Conservation (phyloP, 2,329 filamentous ascomycete genomes). For the Alternaria triticina region DNA sequence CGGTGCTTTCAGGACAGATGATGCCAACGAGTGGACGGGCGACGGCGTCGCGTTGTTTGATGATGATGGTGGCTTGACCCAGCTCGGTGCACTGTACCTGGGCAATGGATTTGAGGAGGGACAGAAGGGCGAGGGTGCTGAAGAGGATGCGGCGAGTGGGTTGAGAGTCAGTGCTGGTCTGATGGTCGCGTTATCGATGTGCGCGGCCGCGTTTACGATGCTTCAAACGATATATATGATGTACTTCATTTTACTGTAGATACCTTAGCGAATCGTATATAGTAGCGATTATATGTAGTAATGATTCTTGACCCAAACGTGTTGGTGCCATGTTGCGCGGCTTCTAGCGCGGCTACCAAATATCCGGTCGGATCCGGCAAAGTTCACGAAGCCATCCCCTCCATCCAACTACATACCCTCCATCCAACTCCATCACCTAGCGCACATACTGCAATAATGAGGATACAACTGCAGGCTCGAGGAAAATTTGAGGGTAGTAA, state of each 20-base stretch:
- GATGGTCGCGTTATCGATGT: conserved; percentile 12
- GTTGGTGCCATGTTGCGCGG: not conserved
- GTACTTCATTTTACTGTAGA: not conserved
- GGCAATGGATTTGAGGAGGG: conserved; percentile 38
- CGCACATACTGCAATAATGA: not conserved
- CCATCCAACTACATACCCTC: not conserved
- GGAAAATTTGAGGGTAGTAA: rapidly evolving
- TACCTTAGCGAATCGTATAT: conserved; percentile 6
- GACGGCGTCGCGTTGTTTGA: conserved; percentile 44
- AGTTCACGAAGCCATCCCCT: not conserved
- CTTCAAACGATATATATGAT: not conserved
- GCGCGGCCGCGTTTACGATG: conserved; percentile 2
- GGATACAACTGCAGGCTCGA: not conserved
- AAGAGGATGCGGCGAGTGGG: conserved; percentile 17
- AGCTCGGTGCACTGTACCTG: conserved; percentile 43
- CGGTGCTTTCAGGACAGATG: conserved; percentile 40
- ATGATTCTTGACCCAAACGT: not conserved
- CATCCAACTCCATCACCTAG: not conserved
- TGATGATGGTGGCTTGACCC: conserved; percentile 38
- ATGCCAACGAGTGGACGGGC: conserved; percentile 47
- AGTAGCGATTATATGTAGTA: not conserved
- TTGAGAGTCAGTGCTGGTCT: conserved; percentile 12
- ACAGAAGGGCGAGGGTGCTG: conserved; percentile 37
- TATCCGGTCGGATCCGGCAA: not conserved
- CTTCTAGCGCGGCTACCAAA: not conserved